A percentile compares a stretch with the other conserved stretches of the same genome.
These are phyloP conservation scores for Glycine latifolia DNA, from an alignment of 306 rosid species.

Conservation along the genomic window DNA sequence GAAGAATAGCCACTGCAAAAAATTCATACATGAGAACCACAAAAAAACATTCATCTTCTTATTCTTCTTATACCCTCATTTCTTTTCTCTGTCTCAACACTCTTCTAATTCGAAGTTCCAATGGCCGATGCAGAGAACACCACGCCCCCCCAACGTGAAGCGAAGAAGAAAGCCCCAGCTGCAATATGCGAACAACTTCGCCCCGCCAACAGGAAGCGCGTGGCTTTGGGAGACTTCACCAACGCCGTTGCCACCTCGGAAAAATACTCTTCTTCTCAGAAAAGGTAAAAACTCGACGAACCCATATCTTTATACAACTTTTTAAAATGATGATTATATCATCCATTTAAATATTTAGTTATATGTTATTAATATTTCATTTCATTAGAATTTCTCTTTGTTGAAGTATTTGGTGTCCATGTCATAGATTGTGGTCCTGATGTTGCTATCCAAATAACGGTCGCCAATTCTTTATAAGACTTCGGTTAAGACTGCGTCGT, in stretches of 20 bases:
- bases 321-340: too few species aligned
- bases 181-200: constrained; percentile 47
- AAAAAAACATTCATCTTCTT: background rate
- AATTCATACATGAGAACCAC: too few species aligned
- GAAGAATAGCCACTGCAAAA: too few species aligned
- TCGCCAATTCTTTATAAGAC: too few species aligned
- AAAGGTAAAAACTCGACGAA: constrained; percentile 20
- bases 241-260: constrained; percentile 37
- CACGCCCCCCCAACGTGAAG: constrained; percentile 58
- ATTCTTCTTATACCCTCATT: too few species aligned
- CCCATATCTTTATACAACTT: background rate
- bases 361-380: too few species aligned
- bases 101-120: background rate
- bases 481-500: background rate
- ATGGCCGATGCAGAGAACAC: constrained; percentile 3
- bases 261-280: background rate
- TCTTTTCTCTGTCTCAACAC: background rate
- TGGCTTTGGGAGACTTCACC: constrained; percentile 67
- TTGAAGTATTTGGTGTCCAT: too few species aligned
- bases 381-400: too few species aligned
- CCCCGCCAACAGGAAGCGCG: constrained; percentile 61
- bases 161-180: constrained; percentile 61
- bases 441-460: too few species aligned
- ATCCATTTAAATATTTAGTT: too few species aligned
- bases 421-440: too few species aligned